These are phyloP conservation scores for Aspergillus eucalypticola DNA, from an alignment of 2,329 filamentous ascomycete genomes.

Conservation along the genomic window DNA sequence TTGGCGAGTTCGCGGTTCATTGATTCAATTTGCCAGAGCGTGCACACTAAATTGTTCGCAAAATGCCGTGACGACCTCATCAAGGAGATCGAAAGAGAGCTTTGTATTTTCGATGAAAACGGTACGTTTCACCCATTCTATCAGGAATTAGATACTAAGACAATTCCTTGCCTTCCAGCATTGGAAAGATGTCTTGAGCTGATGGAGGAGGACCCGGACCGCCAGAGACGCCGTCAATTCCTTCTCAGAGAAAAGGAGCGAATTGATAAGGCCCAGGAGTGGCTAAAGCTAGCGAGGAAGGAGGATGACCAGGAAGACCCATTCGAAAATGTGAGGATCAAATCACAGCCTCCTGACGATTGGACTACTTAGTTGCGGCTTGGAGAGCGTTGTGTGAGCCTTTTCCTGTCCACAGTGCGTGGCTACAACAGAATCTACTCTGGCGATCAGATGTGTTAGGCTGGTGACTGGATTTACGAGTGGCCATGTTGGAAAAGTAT, in stretches of 20 bases:
- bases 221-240: slow-evolving; percentile 32
- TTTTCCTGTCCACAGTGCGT: background rate
- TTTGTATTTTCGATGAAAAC: slow-evolving; percentile 33
- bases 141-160: background rate
- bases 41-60: slow-evolving; percentile 38
- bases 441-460: background rate
- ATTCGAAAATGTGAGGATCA: slow-evolving; percentile 9
- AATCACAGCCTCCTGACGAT: slow-evolving; percentile 14
- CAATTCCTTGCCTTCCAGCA: slow-evolving; percentile 24
- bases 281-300: slow-evolving; percentile 25
- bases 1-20: slow-evolving; percentile 42
- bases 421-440: no score
- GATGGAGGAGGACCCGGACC: slow-evolving; percentile 41
- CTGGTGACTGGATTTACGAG: background rate
- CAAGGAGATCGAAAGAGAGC: slow-evolving; percentile 28
- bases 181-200: slow-evolving; percentile 36
- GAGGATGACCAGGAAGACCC: slow-evolving; percentile 15
- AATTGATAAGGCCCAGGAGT: slow-evolving; percentile 36
- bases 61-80: slow-evolving; percentile 38
- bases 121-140: slow-evolving; percentile 25
- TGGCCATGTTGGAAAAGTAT: background rate
- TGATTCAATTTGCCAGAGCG: slow-evolving; percentile 41
- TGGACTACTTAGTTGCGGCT: background rate
- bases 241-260: slow-evolving; percentile 37
- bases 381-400: background rate